These are phyloP conservation scores for Clarireedia paspali DNA, from an alignment of 2,329 filamentous ascomycete genomes.

Conservation along the genomic window DNA sequence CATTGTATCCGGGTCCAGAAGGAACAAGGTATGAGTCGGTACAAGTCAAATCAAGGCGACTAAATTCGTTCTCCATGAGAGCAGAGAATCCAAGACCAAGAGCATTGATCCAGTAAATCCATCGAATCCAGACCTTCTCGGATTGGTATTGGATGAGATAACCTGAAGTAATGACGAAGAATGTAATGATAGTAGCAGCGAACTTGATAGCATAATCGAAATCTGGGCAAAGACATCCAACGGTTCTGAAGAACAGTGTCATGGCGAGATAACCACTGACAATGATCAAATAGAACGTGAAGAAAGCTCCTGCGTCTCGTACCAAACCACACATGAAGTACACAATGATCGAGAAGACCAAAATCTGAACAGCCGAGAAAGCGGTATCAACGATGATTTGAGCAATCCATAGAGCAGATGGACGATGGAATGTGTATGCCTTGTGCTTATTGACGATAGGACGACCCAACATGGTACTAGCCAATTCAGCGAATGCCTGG, in stretches of 20 bases:
- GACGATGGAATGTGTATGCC: constrained; percentile 74
- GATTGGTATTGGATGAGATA: constrained; percentile 76
- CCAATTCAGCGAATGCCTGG: constrained; percentile 73
- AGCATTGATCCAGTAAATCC: constrained; percentile 73
- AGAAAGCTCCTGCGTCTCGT: constrained; percentile 67
- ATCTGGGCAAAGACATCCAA: constrained; percentile 68
- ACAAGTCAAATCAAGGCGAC: constrained; percentile 60
- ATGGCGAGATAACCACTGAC: constrained; percentile 62
- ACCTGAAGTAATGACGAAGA: constrained; percentile 75
- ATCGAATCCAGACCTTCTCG: constrained; percentile 68
- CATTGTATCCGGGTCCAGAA: constrained; percentile 58
- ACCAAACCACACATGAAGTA: constrained; percentile 71
- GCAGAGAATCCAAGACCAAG: constrained; percentile 68
- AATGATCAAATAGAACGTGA: constrained; percentile 67
- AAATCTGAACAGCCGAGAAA: constrained; percentile 62
- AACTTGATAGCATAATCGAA: constrained; percentile 84
- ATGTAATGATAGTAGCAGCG: constrained; percentile 68
- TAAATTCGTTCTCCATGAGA: constrained; percentile 85
- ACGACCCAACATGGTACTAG: constrained; percentile 65
- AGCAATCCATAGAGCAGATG: constrained; percentile 74
- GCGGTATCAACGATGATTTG: constrained; percentile 74
- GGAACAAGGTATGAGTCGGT: constrained; percentile 62
- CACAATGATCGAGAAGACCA: constrained; percentile 66
- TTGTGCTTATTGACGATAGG: constrained; percentile 78
- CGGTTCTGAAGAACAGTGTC: constrained; percentile 70